Evolutionary conservation across 1,284 basidiomycete genomes (phyloP).

Genomic region (Cutaneotrichosporon cyanovorans): DNA sequence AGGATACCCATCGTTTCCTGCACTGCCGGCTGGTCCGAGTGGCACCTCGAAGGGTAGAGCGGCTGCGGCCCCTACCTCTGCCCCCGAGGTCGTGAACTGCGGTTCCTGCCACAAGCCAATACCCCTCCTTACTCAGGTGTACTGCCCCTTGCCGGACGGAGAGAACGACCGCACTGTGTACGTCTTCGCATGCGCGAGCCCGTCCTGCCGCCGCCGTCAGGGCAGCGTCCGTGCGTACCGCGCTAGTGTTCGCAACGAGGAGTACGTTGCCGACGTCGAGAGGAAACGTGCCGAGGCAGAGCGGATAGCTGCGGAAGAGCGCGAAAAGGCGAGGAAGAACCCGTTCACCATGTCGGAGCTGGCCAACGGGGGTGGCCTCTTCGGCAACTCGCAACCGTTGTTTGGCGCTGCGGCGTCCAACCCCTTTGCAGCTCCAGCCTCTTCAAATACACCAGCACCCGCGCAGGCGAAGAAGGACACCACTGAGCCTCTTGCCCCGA

Average conservation of each 20-base stretch:
- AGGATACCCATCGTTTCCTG: constrained; percentile 43
- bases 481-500: neutral
- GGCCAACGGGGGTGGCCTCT: constrained; percentile 17
- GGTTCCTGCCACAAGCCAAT: constrained; percentile 34
- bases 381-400: constrained; percentile 27
- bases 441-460: constrained; percentile 8
- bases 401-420: constrained; percentile 24
- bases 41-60: neutral
- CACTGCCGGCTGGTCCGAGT: constrained; percentile 16
- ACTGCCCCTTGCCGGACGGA: constrained; percentile 44
- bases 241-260: constrained; percentile 43
- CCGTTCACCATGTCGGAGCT: constrained; percentile 33
- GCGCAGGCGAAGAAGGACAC: neutral
- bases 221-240: constrained; percentile 44
- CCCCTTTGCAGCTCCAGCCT: constrained; percentile 18
- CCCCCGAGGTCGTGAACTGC: constrained; percentile 30
- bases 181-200: constrained; percentile 41
- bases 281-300: constrained; percentile 33
- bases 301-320: constrained; percentile 27
- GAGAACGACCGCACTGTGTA: constrained; percentile 46
- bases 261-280: constrained; percentile 41
- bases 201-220: constrained; percentile 36
- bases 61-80: constrained; percentile 3
- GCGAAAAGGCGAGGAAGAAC: constrained; percentile 38
- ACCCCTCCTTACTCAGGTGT: constrained; percentile 44